phyloP scores from a whole-genome alignment of 208 protist genomes.

The Wallacemonas sp. region DNA sequence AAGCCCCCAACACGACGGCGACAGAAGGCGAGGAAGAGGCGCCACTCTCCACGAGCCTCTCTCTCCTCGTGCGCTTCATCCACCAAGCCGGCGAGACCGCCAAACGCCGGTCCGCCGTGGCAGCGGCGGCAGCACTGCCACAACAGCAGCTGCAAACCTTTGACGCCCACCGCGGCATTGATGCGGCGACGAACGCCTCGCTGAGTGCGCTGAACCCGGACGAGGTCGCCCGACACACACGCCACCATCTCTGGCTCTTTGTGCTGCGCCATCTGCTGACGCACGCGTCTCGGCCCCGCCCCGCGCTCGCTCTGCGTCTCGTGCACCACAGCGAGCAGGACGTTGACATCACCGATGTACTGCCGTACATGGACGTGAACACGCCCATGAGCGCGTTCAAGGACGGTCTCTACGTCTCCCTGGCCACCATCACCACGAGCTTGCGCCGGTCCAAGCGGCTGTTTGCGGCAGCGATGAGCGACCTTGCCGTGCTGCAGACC shows the following conservation, averaged over 20 bases:
- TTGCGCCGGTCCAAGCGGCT: constrained; percentile 6
- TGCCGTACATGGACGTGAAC: constrained; percentile 39
- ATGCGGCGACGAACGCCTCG: not conserved
- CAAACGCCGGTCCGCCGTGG: not conserved
- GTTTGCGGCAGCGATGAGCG: not conserved
- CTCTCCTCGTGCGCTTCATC: constrained; percentile 4
- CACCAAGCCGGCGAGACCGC: not conserved
- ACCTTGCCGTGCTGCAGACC: constrained; percentile 20
- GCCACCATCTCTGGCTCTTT: constrained; percentile 15
- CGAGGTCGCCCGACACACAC: constrained; percentile 16
- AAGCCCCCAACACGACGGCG: not conserved
- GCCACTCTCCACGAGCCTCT: not conserved
- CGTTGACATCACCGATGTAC: constrained; percentile 45
- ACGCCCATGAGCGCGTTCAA: constrained; percentile 45
- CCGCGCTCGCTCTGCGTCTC: constrained; percentile 39
- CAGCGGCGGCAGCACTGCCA: not conserved
- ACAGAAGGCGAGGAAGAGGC: not conserved
- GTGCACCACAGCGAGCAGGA: constrained; percentile 34
- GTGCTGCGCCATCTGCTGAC: not conserved
- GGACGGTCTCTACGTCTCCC: constrained; percentile 37
- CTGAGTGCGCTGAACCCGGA: not conserved
- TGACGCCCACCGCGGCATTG: not conserved
- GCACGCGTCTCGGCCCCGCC: not conserved
- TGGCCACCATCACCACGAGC: constrained; percentile 26
- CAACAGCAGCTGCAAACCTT: not conserved